These are phyloP conservation scores for Durotheca rogersii DNA, from an alignment of 495 filamentous ascomycete genomes.

Conservation along the genomic window DNA sequence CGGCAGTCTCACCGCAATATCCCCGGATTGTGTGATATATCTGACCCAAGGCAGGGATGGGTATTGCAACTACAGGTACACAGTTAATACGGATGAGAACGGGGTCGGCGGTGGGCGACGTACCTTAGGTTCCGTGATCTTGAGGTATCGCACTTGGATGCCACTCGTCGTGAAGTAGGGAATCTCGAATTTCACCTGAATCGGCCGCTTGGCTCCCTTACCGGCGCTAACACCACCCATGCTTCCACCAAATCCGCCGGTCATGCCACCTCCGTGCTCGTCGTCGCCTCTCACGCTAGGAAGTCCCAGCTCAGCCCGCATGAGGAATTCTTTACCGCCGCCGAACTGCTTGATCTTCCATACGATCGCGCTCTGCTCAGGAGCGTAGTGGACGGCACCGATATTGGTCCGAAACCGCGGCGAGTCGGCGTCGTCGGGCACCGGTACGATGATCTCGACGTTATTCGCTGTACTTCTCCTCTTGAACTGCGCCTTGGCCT, in stretches of 20 bases:
- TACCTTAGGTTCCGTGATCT: constrained; percentile 99
- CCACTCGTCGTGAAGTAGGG: constrained; percentile 99
- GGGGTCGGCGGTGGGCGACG: constrained; percentile 30
- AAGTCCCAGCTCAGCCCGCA: constrained; percentile 95
- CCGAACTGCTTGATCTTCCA: constrained; percentile 99
- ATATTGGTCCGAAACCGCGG: constrained; percentile 98
- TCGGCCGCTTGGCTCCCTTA: constrained; percentile 88
- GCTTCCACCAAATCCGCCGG: constrained; percentile 91
- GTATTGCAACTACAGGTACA: constrained; percentile 78
- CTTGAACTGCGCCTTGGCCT: constrained; percentile 98
- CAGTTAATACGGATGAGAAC: constrained; percentile 26
- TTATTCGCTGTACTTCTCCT: constrained; percentile 97
- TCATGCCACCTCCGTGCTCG: constrained; percentile 94
- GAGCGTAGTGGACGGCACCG: constrained; percentile 96
- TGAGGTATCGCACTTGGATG: constrained; percentile 97
- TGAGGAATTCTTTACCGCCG: constrained; percentile 96
- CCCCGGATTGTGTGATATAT: constrained; percentile 96
- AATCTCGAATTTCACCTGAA: constrained; percentile 99
- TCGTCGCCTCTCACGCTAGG: constrained; percentile 96
- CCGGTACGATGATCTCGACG: constrained; percentile 95
- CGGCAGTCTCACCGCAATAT: constrained; percentile 89
- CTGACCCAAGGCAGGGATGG: constrained; percentile 97
- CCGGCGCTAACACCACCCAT: constrained; percentile 76
- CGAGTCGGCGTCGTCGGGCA: constrained; percentile 95
- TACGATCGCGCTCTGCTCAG: constrained; percentile 94